phyloP scores from a whole-genome alignment of 164 flowering plant species.

The Platanus orientalis region DNA sequence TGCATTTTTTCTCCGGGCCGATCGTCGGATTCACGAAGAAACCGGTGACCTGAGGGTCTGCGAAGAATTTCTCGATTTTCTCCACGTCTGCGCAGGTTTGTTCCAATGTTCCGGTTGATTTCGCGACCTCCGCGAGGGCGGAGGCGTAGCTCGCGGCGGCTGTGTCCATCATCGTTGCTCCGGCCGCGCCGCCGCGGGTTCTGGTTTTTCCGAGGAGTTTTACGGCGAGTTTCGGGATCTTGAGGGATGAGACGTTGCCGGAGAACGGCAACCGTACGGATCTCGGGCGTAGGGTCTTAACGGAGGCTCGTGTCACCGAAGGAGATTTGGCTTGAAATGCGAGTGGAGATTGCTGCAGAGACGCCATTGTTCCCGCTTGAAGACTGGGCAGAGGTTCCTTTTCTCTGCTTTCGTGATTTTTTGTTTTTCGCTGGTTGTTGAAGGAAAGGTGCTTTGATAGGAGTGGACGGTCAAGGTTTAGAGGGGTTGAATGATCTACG shows the following conservation, averaged over 20 bases:
- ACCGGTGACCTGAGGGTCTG: slow-evolving; percentile 28
- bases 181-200: slow-evolving; percentile 21
- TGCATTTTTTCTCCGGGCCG: slow-evolving; percentile 37
- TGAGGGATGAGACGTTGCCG: slow-evolving; percentile 29
- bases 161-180: slow-evolving; percentile 43
- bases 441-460: not conserved
- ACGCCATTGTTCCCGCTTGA: slow-evolving; percentile 27
- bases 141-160: slow-evolving; percentile 69
- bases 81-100: slow-evolving; percentile 60
- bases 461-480: slow-evolving; percentile 7
- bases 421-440: not conserved
- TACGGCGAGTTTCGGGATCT: slow-evolving; percentile 21
- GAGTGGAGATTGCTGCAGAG: slow-evolving; percentile 46
- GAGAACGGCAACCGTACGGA: slow-evolving; percentile 41
- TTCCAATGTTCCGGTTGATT: slow-evolving; percentile 54
- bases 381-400: not conserved
- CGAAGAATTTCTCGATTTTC: slow-evolving; percentile 55
- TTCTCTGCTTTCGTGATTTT: not conserved
- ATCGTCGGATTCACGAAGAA: slow-evolving; percentile 68
- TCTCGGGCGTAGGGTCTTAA: slow-evolving; percentile 6
- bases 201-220: slow-evolving; percentile 12
- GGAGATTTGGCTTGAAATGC: slow-evolving; percentile 34
- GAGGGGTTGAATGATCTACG: slow-evolving; percentile 11
- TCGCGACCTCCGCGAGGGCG: slow-evolving; percentile 75
- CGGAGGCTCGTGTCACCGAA: slow-evolving; percentile 12